Evolutionary conservation across 2,329 filamentous ascomycete genomes (phyloP), one percentile per base, ranked within the genome.

Genomic region (Ophiostoma novo-ulmi): DNA sequence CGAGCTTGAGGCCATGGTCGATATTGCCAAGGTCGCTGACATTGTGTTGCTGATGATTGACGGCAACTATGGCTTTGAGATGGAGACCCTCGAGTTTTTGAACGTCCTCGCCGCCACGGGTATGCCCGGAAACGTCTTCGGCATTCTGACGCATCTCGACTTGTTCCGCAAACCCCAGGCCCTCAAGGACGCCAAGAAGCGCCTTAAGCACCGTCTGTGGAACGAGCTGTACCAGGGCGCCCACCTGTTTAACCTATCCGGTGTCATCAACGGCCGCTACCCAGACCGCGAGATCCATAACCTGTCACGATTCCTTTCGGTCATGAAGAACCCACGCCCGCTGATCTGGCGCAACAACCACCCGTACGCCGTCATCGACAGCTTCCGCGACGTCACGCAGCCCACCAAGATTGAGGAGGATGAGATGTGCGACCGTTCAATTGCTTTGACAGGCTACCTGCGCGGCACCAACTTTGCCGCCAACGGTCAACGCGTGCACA

Each of bases 11-110:
- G 91, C 92, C 75, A 97, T 98, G 92, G 94, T 99, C 74, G 95
- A 99, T 80, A 87, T 97, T 71, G 92, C 95, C 72, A 99, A 99
- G 81, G 92, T 99, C 63, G 95, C 96, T 22, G 95, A 99, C 79
- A 97, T 99, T 76, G 92, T 98, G 6, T 85, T 99, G 68, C 86
- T 99, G 71, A 95, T 99, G 92, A 99, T 99, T 76, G 95, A 99
- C 78, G 96, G 95, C 70, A 98, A 98, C 81, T 99, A 91, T 77
- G 96, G 95, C 17, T 99, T 99, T 78, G 95, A 99, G 81, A 99
- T 99, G 95, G 95, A 99, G 85, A 99, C 95, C 0, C 99, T 99
- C 95, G 95, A 99, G 81, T 99, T 99, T 73, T 83, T 99, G 77
- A 98, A 97, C 76, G 89, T 97, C 22, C 84, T 99, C 68, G 91